Base-by-base conservation (phyloP, 257 asterid genomes). In the Lycium barbarum region DNA sequence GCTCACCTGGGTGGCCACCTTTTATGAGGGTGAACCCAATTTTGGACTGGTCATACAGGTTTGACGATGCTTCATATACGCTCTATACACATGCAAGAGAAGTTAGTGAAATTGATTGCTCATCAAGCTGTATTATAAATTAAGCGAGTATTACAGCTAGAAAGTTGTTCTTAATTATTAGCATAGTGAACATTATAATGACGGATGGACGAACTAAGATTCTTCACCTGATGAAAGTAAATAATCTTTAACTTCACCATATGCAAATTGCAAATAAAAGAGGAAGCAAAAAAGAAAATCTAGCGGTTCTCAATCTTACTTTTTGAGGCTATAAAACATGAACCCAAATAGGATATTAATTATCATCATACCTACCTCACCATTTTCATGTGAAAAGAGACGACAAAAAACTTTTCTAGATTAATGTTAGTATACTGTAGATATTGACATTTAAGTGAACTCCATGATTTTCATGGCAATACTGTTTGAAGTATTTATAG, bases 21-120 rank as follows among this genome's bases (percentile, higher is more conserved):
- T 96, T 96, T 88, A 96, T 96, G 99, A 92, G 98, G 91, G 98
- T 96, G 87, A 96, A 96, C 87, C 99, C 99, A 87, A 93, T 96
- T 55, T 89, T 96, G 91, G 99, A 96, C 90, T 96, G 99, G 99
- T 96, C 98, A 22, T 96, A 94, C 92, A 94, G 98, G 99, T 94
- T 2, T 20, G 89, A 86, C 49, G 3, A 79, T 7, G 20, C 61
- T 40, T 47, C 51, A 67, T 79, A 65, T 82, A 55, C 47, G 38
- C 61, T 80, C 61, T 38, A 62, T 80, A 40, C 35, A 33, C 51
- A 51, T 84, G 65, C 47, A 14, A 13, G 51, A 58, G 74, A 38
- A 70, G 53, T 62, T 57, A 13, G 80, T 49, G 20, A 33, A 51
- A 33, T 55, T 49, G 59, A 74, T 74, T 38, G 81, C 40, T 70